Base-by-base conservation (phyloP, 2,329 filamentous ascomycete species). In the Sclerotinia trifoliorum region DNA sequence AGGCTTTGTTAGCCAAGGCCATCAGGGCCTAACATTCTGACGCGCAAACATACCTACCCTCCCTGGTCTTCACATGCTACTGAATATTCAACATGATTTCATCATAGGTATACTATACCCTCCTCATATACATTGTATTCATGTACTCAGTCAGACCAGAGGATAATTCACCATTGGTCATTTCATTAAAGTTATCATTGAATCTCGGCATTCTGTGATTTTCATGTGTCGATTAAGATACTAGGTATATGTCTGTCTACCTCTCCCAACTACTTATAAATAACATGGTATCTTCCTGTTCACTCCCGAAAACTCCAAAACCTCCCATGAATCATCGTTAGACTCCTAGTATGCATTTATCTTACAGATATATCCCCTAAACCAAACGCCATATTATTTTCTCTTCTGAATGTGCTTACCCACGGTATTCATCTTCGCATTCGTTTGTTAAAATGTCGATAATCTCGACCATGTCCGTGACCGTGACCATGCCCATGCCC, bases 371-470 rank as follows among this genome's bases (percentile, higher is more conserved):
- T 42, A 24, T 11, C 19, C 63, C 19, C 7, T 57, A 17, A 48
- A 26, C 57, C 24, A 2, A 67, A 67, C 65, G 56, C 65, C 65
- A 39, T 55, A 11, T 15, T 5, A 55, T 19, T 19, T 13, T 46
- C 29, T 26, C 24, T n/a, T 39, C 1, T 17, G 5, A 32, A n/a
- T 62, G 26, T 24, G 2, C 6, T 17, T 55, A 26, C n/a, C 15
- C 24, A 6, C n/a, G 5, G 42, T 29, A 15, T 51, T 64, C 39
- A 70, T 66, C 66, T 58, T 29, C 69, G 64, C 49, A 66, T 66
- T 29, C 72, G 65, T 65, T 73, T 72, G 58, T 70, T 56, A 54
- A 71, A 70, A 55, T 70, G 67, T 1, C 69, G 60, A 68, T 72
- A 56, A 62, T 71, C 55, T 57, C 66, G 60, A 7, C 58, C 51